Evolutionary conservation across 805 yeast genomes (phyloP), one percentile per base, ranked within the genome.

Genomic region (Yamadazyma ubonensis): DNA sequence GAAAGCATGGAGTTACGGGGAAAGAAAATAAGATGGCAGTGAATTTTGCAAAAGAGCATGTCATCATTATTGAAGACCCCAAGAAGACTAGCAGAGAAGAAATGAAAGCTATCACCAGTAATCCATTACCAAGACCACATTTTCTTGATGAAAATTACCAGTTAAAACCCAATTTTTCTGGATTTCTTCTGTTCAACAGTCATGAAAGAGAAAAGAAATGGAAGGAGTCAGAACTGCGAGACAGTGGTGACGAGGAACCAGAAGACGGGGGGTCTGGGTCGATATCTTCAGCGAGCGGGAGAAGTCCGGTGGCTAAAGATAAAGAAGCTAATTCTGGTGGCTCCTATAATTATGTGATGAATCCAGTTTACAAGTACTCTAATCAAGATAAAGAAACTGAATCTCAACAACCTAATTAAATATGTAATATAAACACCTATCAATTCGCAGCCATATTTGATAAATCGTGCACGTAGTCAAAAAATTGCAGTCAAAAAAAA

Each of bases 1-100:
- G 73, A 36, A 68, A 68, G 45, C 74, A 69, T 48, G 70, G 71
- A 1, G 60, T 69, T 16, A 65, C 71, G 3, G 74, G 74, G 2
- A 63, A 64, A 35, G 74, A 67, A 34, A 68, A 68, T 49, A 69
- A 67, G 41, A 49, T 60, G 51, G 74, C 74, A 1, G 72, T 69
- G n/a, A 58, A 59, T 45, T 61, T 65, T 43, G 74, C 74, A 3
- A 65, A 69, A 41, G 67, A 64, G 30, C 61, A 65, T 37, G 73
- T 69, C 1, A 71, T 63, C 31, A 51, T 61, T 8, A 57, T 65
- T 16, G 70, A 64, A 34, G 70, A 65, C 35, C 50, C 40, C 19
- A 45, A 29, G 45, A 31, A 34, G 36, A 29, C 32, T 10, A 36
- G 38, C 35, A 33, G 36, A 35, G 32, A 33, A 42, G 44, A 47